A percentile compares a stretch with the other conserved stretches of the same genome.
Evolutionary conservation across 768 basidiomycete species (phyloP).

Genomic region (Russula sp.): DNA sequence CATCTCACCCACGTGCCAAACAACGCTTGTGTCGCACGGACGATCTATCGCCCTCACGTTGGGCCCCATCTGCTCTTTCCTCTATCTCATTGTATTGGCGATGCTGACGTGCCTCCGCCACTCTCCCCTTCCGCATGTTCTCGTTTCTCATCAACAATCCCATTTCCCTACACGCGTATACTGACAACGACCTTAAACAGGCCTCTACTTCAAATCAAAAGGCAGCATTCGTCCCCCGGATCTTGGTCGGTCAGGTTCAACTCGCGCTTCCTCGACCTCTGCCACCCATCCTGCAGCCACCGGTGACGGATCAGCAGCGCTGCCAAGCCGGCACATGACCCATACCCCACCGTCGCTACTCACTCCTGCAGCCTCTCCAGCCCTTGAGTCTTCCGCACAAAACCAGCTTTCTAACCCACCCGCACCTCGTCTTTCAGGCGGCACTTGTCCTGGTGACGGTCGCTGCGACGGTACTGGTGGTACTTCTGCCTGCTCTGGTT

Average conservation of each 20-base stretch:
- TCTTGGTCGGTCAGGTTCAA: conserved; percentile 32
- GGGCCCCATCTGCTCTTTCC: conserved; percentile 9
- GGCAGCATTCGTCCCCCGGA: conserved; percentile 65
- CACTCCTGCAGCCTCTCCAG: conserved; percentile 29
- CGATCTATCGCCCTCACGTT: conserved; percentile 11
- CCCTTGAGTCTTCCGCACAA: conserved; percentile 25
- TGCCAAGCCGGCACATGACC: conserved; percentile 24
- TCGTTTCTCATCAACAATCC: conserved; percentile 1
- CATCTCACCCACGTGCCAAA: conserved; percentile 33
- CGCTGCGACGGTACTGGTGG: conserved; percentile 97
- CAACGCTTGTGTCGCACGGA: conserved; percentile 24
- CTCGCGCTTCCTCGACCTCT: conserved; percentile 18
- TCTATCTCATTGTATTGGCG: conserved; percentile 20
- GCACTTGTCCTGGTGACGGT: conserved; percentile 98
- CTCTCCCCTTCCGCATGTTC: conserved; percentile 18
- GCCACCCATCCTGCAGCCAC: conserved; percentile 26
- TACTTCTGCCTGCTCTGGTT: conserved; percentile 85
- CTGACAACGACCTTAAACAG: conserved; percentile 33
- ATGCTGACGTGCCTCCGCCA: conserved; percentile 14
- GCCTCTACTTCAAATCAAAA: conserved; percentile 80
- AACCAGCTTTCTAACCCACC: conserved; percentile 17
- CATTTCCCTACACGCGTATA: conserved; percentile 13
- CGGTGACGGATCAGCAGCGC: conserved; percentile 27
- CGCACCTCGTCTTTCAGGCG: conserved; percentile 27
- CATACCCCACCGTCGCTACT: conserved; percentile 31